These are phyloP conservation scores for Penicillium salamii DNA, from an alignment of 495 filamentous ascomycete species.

Conservation along the genomic window DNA sequence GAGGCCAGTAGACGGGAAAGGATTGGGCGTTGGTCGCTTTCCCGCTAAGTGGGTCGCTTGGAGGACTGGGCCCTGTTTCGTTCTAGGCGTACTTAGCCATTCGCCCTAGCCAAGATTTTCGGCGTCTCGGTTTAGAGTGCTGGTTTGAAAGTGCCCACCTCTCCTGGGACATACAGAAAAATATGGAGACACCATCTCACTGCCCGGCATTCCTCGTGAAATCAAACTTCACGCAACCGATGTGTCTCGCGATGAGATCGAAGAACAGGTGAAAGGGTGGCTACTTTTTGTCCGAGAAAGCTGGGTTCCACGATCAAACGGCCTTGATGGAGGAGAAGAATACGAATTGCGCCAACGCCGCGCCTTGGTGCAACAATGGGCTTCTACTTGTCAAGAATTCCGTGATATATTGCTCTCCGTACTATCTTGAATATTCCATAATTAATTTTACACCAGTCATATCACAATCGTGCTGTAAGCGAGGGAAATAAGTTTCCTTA, in stretches of 20 bases:
- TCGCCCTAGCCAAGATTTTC: no score
- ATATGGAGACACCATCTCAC: neutral
- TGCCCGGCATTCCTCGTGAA: slow-evolving; percentile 7
- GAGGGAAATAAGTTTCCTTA: slow-evolving; percentile 4
- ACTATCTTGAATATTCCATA: neutral
- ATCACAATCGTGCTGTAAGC: neutral
- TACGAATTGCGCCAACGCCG: slow-evolving; percentile 11
- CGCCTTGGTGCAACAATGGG: slow-evolving; percentile 7
- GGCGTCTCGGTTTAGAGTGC: no score
- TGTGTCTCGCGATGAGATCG: slow-evolving; percentile 5
- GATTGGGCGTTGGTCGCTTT: no score
- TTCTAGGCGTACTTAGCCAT: no score
- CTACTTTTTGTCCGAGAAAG: slow-evolving; percentile 13
- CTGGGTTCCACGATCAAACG: slow-evolving; percentile 4
- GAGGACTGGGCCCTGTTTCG: no score
- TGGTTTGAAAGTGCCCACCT: no score
- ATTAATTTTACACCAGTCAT: neutral
- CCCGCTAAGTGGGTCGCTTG: no score
- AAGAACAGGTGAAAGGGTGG: slow-evolving; percentile 12
- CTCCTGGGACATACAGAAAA: no score
- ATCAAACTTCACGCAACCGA: slow-evolving; percentile 4
- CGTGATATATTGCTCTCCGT: slow-evolving; percentile 2
- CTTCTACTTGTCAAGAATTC: slow-evolving; percentile 7
- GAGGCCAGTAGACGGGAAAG: no score
- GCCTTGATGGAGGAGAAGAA: slow-evolving; percentile 1